A percentile compares a stretch with the other conserved stretches of the same genome.
These are phyloP conservation scores for Penicillium fuscoglaucum DNA, from an alignment of 2,329 filamentous ascomycete species.

Conservation along the genomic window DNA sequence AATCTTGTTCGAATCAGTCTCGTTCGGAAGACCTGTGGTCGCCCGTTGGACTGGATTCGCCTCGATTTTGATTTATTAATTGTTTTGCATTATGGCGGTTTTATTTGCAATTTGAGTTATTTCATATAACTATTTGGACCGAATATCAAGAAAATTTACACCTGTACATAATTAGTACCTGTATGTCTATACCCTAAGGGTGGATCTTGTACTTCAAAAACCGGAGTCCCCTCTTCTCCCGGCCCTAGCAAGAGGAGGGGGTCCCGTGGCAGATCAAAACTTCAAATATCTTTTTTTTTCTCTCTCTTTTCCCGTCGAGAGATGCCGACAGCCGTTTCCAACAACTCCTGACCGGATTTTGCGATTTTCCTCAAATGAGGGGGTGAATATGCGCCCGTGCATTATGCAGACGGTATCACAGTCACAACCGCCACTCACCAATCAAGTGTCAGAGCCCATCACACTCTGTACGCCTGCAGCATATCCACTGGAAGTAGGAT, in stretches of 20 bases:
- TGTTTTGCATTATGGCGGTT: conserved; percentile 5
- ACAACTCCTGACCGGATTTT: not conserved
- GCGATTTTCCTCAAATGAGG: conserved; percentile 1
- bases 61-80: not conserved
- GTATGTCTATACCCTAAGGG: not conserved
- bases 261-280: not conserved
- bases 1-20: not conserved
- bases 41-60: not conserved
- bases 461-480: conserved; percentile 19
- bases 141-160: not conserved
- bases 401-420: conserved; percentile 35
- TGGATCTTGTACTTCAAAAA: not conserved
- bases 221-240: not conserved
- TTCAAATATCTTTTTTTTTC: not conserved
- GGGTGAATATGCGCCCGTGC: conserved; percentile 18
- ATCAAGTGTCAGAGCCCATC: conserved; percentile 23
- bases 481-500: conserved; percentile 13
- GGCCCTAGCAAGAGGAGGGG: not conserved
- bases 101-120: not conserved
- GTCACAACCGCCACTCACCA: conserved; percentile 31
- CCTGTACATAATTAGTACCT: not conserved
- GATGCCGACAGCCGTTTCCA: not conserved
- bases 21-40: not conserved
- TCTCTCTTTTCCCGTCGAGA: not conserved
- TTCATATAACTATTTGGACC: not conserved